Conservation (phyloP, 1,284 basidiomycete genomes). For the Pseudozyma flocculosa region DNA sequence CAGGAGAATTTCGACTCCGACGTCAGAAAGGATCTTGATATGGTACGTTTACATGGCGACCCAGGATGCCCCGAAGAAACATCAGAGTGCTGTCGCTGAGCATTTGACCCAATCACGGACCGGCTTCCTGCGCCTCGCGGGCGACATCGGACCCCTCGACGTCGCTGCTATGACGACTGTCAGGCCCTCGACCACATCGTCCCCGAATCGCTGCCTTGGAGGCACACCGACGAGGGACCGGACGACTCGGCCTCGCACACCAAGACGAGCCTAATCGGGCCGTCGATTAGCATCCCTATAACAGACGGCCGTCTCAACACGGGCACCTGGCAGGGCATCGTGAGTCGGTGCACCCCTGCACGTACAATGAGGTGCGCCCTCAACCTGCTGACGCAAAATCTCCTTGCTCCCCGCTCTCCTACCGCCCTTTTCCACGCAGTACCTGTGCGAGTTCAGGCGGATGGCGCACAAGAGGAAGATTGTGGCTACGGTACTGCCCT, state of each 20-base stretch:
- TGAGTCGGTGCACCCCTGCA: conserved; percentile 2
- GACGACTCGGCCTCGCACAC: conserved; percentile 73
- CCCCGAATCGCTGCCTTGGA: conserved; percentile 81
- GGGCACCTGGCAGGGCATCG: conserved; percentile 83
- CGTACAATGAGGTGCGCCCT: conserved; percentile 1
- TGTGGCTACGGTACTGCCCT: conserved; percentile 75
- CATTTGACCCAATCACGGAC: too few species aligned
- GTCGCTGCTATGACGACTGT: too few species aligned
- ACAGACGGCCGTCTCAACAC: conserved; percentile 76
- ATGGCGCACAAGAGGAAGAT: conserved; percentile 68
- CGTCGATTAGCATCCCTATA: conserved; percentile 80
- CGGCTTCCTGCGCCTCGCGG: too few species aligned
- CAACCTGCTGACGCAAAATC: too few species aligned
- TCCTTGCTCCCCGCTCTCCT: too few species aligned
- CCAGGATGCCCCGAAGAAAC: too few species aligned
- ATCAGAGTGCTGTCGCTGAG: too few species aligned
- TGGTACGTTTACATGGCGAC: conserved; percentile 50
- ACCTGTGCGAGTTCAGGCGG: conserved; percentile 77
- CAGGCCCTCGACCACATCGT: conserved; percentile 70
- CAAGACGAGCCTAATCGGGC: conserved; percentile 79
- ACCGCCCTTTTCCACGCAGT: too few species aligned
- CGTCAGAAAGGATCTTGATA: conserved; percentile 62
- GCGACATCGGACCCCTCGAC: too few species aligned
- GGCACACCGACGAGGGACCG: conserved; percentile 77
- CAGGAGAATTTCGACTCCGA: conserved; percentile 82